These are phyloP conservation scores for Cajanus cajan DNA, from an alignment of 306 rosid species.

Conservation along the genomic window DNA sequence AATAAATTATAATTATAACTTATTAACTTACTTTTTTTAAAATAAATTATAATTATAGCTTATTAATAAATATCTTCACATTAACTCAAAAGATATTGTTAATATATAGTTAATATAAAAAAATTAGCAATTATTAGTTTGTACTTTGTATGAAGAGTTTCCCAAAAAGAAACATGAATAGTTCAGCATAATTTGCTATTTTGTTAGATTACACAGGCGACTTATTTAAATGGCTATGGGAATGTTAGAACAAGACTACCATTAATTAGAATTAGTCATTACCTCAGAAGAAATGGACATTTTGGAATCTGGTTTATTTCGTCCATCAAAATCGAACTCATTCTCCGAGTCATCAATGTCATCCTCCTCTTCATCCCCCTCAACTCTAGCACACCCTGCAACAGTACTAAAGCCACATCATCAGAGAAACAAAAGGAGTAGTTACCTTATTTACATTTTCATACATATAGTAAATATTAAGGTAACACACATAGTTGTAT, in stretches of 20 bases:
- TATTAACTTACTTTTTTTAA: too few relatives aligned
- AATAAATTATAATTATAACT: too few relatives aligned
- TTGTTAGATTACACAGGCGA: not conserved
- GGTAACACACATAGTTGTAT: not conserved
- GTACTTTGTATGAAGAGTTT: too few relatives aligned
- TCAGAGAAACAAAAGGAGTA: not conserved
- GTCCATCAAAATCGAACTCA: conserved; percentile 47
- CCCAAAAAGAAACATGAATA: too few relatives aligned
- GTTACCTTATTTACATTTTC: not conserved
- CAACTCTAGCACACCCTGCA: conserved; percentile 68
- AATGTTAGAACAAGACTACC: not conserved
- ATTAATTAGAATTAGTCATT: not conserved
- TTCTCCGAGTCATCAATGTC: conserved; percentile 64
- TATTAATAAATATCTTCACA: too few relatives aligned
- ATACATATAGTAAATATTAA: too few relatives aligned
- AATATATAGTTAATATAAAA: too few relatives aligned
- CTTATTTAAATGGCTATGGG: not conserved
- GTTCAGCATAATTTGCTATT: not conserved
- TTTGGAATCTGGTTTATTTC: conserved; percentile 20
- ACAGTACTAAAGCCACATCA: not conserved
- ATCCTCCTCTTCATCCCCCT: conserved; percentile 83
- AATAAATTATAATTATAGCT: too few relatives aligned
- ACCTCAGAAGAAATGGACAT: conserved; percentile 23
- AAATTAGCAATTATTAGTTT: too few relatives aligned
- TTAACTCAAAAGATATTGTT: too few relatives aligned